phyloP scores from a whole-genome alignment of 495 filamentous ascomycete genomes.

The Aspergillus sclerotioniger region DNA sequence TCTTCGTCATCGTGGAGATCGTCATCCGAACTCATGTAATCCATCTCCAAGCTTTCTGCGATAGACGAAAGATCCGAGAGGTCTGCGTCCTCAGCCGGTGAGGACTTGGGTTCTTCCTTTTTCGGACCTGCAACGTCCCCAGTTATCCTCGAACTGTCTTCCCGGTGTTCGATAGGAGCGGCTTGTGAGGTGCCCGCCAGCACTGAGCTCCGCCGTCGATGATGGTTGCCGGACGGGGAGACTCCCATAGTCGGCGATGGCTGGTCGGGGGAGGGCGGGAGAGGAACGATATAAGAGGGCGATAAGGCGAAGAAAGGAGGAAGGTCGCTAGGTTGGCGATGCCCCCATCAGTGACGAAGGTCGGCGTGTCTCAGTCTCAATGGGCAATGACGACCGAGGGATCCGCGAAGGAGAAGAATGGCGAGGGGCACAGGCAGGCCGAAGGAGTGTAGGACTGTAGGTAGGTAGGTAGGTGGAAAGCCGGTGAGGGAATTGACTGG shows the following conservation, averaged over 20 bases:
- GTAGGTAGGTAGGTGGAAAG: constrained; percentile 13
- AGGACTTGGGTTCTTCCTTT: constrained; percentile 36
- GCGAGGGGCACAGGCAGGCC: constrained; percentile 3
- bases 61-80: constrained; percentile 49
- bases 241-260: constrained; percentile 30
- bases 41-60: constrained; percentile 56
- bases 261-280: background rate
- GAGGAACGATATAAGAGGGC: background rate
- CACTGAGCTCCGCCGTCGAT: constrained; percentile 60
- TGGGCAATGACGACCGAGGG: constrained; percentile 1
- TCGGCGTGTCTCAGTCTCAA: constrained; percentile 4
- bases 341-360: constrained; percentile 23
- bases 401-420: constrained; percentile 2
- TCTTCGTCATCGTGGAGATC: constrained; percentile 86
- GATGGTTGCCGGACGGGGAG: constrained; percentile 43
- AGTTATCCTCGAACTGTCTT: constrained; percentile 33
- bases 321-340: constrained; percentile 11
- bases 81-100: constrained; percentile 42
- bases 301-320: background rate
- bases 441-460: no score
- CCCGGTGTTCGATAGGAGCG: constrained; percentile 45
- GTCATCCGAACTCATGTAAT: constrained; percentile 61
- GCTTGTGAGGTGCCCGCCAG: constrained; percentile 44
- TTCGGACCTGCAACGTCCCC: constrained; percentile 33
- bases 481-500: constrained; percentile 17